Evolutionary conservation across 495 filamentous ascomycete genomes (phyloP), one percentile per base, ranked within the genome.

Genomic region (Bathelium albidoporum): DNA sequence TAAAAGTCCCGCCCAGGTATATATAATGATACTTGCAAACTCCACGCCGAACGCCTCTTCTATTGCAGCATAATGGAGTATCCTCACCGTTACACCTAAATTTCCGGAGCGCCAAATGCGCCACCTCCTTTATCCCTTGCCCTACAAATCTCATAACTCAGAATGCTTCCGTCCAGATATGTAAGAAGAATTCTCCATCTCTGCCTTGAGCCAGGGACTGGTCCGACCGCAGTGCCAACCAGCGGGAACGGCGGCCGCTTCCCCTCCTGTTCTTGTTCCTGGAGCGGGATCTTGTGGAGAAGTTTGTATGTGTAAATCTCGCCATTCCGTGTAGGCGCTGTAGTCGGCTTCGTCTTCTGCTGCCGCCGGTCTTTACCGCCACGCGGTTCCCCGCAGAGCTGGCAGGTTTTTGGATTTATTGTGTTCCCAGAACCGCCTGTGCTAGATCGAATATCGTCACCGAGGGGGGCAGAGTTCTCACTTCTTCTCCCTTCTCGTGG

Each of bases 81-180:
- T 55, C 49, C 20, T 55, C 49, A 9, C 24, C 16, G 16, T 55
- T 29, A 55, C 7, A 55, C 49, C 9, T 10, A 20, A 55, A 55
- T 60, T 22, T 60, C 58, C 36, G 26, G 32, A 36, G 36, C 58
- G 31, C 58, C 58, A 4, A 11, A 11, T 36, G 58, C 20, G 20
- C 26, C 12, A 60, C 22, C n/a, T 60, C 32, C 58, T 22, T 60
- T 60, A 36, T 60, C 31, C 26, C 12, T 43, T 36, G 28, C 32
- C 34, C 67, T 59, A 24, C 73, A 71, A 28, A 97, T 75, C 70
- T 96, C 89, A 74, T 97, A 97, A 69, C 82, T 89, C 71, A 96
- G 74, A 18, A 97, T 81, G 0, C 83, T 83, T 65, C 90, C 86
- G 73, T 96, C 84, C 66, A 79, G 77, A 74, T 88, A 97, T 32